These are phyloP conservation scores for Cyberlindnera amylophila DNA, from an alignment of 805 yeast genomes.

Conservation along the genomic window DNA sequence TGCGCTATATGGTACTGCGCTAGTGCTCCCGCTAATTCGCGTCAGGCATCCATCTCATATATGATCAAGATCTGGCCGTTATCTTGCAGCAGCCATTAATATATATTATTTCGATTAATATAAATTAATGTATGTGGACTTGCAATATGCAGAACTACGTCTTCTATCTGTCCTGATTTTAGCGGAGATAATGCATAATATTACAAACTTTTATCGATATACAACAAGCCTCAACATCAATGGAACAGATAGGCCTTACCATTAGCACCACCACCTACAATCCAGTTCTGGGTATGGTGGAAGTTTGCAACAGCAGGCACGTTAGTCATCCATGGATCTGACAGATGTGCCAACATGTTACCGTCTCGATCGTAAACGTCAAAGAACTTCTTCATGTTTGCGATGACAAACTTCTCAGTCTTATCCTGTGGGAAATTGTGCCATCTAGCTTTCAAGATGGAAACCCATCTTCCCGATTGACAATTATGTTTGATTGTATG, in stretches of 20 bases:
- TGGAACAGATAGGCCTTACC: conserved; percentile 72
- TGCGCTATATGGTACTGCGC: too few species aligned
- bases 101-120: too few species aligned
- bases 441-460: conserved; percentile 86
- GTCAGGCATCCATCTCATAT: too few species aligned
- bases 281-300: conserved; percentile 87
- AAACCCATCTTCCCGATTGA: conserved; percentile 96
- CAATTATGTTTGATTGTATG: conserved; percentile 80
- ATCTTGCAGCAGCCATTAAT: too few species aligned
- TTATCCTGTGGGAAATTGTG: conserved; percentile 69
- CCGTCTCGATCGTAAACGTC: conserved; percentile 83
- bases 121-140: too few species aligned
- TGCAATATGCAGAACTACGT: too few species aligned
- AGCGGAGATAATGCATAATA: too few species aligned
- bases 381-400: conserved; percentile 84
- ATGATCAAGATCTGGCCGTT: too few species aligned
- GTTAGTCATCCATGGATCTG: conserved; percentile 63
- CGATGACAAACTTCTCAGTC: conserved; percentile 81
- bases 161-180: too few species aligned
- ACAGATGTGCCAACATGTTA: conserved; percentile 69
- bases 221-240: too few species aligned
- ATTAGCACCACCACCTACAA: conserved; percentile 90
- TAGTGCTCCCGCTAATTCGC: too few species aligned
- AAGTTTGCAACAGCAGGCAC: conserved; percentile 88
- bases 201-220: too few species aligned